These are phyloP conservation scores for Amylostereum areolatum DNA, from an alignment of 1,284 basidiomycete genomes.

Conservation along the genomic window DNA sequence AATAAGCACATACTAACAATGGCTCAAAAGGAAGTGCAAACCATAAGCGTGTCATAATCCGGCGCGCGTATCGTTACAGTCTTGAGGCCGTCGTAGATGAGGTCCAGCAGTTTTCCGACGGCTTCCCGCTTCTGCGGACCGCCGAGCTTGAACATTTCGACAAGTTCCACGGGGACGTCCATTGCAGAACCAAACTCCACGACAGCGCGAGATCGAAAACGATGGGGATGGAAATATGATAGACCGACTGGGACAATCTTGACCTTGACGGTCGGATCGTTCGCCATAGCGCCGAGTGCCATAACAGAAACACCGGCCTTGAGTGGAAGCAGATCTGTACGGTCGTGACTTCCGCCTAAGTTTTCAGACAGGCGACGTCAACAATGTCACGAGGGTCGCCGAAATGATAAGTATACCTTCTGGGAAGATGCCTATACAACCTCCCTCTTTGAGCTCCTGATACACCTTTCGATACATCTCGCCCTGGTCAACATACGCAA, in stretches of 20 bases:
- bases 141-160: constrained; percentile 89
- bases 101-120: constrained; percentile 83
- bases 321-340: constrained; percentile 89
- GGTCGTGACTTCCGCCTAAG: constrained; percentile 91
- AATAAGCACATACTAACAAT: neutral
- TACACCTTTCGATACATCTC: constrained; percentile 97
- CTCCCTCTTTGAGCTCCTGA: constrained; percentile 79
- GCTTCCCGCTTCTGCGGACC: constrained; percentile 89
- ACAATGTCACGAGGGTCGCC: no score
- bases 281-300: constrained; percentile 96
- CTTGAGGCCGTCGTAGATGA: constrained; percentile 95
- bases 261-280: constrained; percentile 80
- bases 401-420: constrained; percentile 57
- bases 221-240: constrained; percentile 93
- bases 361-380: neutral
- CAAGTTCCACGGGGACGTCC: constrained; percentile 80
- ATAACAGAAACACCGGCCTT: constrained; percentile 97
- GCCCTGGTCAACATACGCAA: constrained; percentile 88
- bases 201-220: constrained; percentile 92
- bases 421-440: constrained; percentile 93
- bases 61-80: constrained; percentile 95
- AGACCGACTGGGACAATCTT: constrained; percentile 94
- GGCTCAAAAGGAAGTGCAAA: constrained; percentile 25
- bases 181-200: constrained; percentile 95
- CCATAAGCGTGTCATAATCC: constrained; percentile 98